These are phyloP conservation scores for Yamadazyma paraphyllophila DNA, from an alignment of 805 yeast genomes.

Conservation along the genomic window DNA sequence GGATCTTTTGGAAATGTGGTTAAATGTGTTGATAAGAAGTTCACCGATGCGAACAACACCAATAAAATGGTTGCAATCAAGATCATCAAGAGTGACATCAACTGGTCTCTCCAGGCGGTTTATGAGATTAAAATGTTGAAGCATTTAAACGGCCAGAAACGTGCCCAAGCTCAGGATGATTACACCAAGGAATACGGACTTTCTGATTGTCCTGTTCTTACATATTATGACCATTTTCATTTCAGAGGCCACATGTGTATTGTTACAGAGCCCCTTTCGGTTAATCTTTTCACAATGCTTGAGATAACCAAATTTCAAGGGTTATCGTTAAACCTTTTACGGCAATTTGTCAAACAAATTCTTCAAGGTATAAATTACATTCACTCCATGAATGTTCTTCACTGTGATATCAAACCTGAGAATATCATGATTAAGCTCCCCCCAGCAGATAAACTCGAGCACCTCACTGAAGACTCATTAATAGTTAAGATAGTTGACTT, in stretches of 20 bases:
- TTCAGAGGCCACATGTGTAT: conserved; percentile 84
- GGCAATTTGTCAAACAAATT: conserved; percentile 51
- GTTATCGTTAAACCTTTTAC: conserved; percentile 39
- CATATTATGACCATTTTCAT: conserved; percentile 66
- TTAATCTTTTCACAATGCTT: conserved; percentile 61
- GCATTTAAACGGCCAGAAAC: conserved; percentile 29
- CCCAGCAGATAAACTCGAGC: conserved; percentile 13
- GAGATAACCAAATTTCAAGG: conserved; percentile 53
- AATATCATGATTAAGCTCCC: conserved; percentile 53
- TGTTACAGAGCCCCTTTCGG: conserved; percentile 66
- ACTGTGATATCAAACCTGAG: conserved; percentile 87
- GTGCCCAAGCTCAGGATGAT: neutral
- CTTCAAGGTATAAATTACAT: conserved; percentile 59
- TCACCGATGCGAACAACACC: conserved; percentile 1
- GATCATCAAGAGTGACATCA: conserved; percentile 68
- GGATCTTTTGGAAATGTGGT: conserved; percentile 85
- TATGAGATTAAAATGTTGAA: conserved; percentile 71
- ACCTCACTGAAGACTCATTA: conserved; percentile 32
- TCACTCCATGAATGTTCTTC: conserved; percentile 59
- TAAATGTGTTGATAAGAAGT: conserved; percentile 65
- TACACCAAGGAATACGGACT: conserved; percentile 16
- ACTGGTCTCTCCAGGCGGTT: conserved; percentile 75
- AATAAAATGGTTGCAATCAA: conserved; percentile 67
- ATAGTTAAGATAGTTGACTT: conserved; percentile 74
- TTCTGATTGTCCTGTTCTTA: conserved; percentile 35